These are phyloP conservation scores for Hortaea sp. DNA, from an alignment of 2,329 filamentous ascomycete genomes.

Conservation along the genomic window DNA sequence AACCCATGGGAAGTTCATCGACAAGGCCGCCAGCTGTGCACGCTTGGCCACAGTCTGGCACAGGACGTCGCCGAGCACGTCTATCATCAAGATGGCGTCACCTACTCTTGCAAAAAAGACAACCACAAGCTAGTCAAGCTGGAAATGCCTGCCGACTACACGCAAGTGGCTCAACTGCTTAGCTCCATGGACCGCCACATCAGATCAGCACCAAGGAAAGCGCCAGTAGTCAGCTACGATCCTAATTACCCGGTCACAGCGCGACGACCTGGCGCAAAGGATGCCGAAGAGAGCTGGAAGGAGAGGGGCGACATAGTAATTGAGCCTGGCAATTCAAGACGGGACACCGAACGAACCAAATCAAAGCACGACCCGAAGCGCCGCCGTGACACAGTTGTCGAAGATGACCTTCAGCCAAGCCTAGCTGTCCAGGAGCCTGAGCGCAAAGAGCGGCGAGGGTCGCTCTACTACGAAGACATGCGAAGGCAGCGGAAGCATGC, in stretches of 20 bases:
- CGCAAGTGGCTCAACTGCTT: constrained; percentile 30
- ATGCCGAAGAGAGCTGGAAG: constrained; percentile 8
- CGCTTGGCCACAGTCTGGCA: constrained; percentile 33
- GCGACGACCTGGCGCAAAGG: constrained; percentile 22
- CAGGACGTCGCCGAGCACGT: constrained; percentile 36
- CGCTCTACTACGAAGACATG: constrained; percentile 31
- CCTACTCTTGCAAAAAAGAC: constrained; percentile 20
- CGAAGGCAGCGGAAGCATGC: constrained; percentile 24
- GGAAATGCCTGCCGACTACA: constrained; percentile 34
- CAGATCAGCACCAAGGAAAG: constrained; percentile 22
- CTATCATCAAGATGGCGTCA: constrained; percentile 27
- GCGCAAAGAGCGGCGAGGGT: constrained; percentile 25
- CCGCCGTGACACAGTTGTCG: constrained; percentile 9
- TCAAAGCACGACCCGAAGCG: constrained; percentile 6
- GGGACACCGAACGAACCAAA: background rate
- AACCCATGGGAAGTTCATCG: constrained; percentile 35
- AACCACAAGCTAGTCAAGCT: constrained; percentile 35
- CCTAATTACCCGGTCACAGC: constrained; percentile 32
- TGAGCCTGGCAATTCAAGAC: constrained; percentile 6
- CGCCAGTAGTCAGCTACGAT: constrained; percentile 35
- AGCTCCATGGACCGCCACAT: constrained; percentile 32
- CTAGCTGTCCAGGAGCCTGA: background rate
- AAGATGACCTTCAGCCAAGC: constrained; percentile 13
- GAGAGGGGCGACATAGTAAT: constrained; percentile 4
- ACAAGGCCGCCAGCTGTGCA: constrained; percentile 32